Percentiles rank a stretch among this genome's conserved stretches.
Conservation (phyloP, 1,139 yeast genomes). For the Hyphopichia wangnamkhiaoensis region DNA sequence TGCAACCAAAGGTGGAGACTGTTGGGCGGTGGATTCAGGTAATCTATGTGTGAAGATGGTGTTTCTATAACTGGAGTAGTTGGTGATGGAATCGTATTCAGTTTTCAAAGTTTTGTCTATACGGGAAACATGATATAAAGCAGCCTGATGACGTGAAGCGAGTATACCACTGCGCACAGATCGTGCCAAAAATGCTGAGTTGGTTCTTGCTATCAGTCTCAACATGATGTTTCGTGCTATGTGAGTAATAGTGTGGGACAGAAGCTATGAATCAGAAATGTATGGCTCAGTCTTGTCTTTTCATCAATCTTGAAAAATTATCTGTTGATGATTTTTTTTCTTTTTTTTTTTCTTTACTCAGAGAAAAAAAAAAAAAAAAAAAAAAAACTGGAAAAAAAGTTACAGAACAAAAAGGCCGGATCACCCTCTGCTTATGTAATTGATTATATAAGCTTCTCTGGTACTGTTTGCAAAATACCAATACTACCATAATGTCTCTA, state of each 20-base stretch:
- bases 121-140: constrained; percentile 24
- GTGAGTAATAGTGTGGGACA: background rate
- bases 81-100: constrained; percentile 31
- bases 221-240: constrained; percentile 7
- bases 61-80: constrained; percentile 45
- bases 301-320: background rate
- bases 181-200: constrained; percentile 8
- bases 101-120: constrained; percentile 28
- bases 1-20: constrained; percentile 74
- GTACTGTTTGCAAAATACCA: too few species aligned
- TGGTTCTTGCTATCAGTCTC: constrained; percentile 10
- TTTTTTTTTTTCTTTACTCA: background rate
- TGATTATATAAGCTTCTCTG: background rate
- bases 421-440: too few species aligned
- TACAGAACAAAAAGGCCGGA: too few species aligned
- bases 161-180: constrained; percentile 7
- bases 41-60: constrained; percentile 48
- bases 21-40: constrained; percentile 51
- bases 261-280: too few species aligned
- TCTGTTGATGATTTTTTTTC: constrained; percentile 1
- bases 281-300: too few species aligned
- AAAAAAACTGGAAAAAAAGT: background rate
- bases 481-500: too few species aligned
- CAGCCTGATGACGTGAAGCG: background rate
- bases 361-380: too few species aligned